Evolutionary conservation across 108 stramenopile species (phyloP).

Genomic region (Mediolabrus comicus): DNA sequence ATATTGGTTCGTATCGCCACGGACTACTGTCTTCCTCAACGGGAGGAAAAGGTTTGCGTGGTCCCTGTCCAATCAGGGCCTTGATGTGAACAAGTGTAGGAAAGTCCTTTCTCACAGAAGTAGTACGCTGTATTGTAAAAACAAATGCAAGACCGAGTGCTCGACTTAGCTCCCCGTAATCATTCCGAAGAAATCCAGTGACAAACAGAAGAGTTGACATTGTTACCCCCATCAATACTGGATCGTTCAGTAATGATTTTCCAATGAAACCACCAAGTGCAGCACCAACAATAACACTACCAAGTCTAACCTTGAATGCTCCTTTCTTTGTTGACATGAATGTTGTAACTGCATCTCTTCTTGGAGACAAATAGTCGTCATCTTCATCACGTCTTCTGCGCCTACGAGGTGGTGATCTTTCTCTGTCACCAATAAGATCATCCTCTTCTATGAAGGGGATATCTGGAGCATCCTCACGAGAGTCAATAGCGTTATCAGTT

Average conservation of each 20-base stretch:
- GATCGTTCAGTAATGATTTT: constrained; percentile 52
- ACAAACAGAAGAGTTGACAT: constrained; percentile 40
- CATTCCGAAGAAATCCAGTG: constrained; percentile 60
- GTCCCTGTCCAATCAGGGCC: constrained; percentile 48
- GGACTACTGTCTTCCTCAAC: constrained; percentile 51
- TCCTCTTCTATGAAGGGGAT: constrained; percentile 26
- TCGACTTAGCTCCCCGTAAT: constrained; percentile 74
- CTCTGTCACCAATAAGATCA: background rate
- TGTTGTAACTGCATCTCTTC: constrained; percentile 67
- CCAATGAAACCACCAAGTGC: constrained; percentile 52
- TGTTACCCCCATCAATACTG: constrained; percentile 21
- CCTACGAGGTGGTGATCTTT: background rate
- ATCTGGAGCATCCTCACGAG: constrained; percentile 9
- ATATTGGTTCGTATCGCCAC: constrained; percentile 56
- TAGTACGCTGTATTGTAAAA: constrained; percentile 55
- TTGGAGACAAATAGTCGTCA: constrained; percentile 49
- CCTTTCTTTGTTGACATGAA: constrained; percentile 66
- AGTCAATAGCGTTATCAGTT: background rate
- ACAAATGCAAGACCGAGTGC: constrained; percentile 69
- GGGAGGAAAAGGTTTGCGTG: constrained; percentile 73
- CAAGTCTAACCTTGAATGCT: constrained; percentile 47
- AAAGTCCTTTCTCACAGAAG: constrained; percentile 58
- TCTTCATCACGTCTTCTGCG: constrained; percentile 34
- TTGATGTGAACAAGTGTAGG: constrained; percentile 70
- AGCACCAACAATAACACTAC: constrained; percentile 54